Percentiles rank a stretch among this genome's conserved stretches.
Conservation (phyloP, 257 asterid genomes). For the Nicotiana knightiana region DNA sequence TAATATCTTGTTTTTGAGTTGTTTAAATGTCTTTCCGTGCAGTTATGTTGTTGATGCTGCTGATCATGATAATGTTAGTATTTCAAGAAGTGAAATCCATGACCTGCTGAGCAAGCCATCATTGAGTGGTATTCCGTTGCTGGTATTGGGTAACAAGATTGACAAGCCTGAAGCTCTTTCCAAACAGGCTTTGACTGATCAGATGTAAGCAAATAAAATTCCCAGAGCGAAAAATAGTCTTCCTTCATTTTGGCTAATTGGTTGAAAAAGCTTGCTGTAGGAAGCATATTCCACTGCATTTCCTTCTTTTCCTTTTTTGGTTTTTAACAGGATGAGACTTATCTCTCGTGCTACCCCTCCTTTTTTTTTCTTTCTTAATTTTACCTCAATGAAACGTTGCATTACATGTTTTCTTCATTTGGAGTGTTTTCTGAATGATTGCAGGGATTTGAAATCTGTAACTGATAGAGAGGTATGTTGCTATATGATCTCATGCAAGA, state of each 20-base stretch:
- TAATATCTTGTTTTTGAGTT: neutral
- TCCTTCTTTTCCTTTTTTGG: neutral
- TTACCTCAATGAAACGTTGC: neutral
- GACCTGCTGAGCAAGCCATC: conserved; percentile 91
- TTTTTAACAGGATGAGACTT: neutral
- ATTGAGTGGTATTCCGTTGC: conserved; percentile 83
- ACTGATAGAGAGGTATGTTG: conserved; percentile 96
- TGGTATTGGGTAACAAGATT: conserved; percentile 90
- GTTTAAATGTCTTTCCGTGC: conserved; percentile 15
- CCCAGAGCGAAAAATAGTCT: neutral
- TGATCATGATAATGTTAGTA: conserved; percentile 75
- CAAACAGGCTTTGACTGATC: conserved; percentile 80
- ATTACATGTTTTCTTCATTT: neutral
- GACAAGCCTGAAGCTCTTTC: conserved; percentile 81
- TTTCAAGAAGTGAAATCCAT: conserved; percentile 79
- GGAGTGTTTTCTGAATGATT: neutral
- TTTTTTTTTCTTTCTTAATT: neutral
- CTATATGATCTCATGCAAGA: conserved; percentile 97
- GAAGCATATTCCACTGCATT: neutral
- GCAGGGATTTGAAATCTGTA: conserved; percentile 79
- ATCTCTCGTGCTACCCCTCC: neutral
- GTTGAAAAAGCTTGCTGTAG: neutral
- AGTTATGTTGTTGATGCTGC: conserved; percentile 98
- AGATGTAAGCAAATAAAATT: conserved; percentile 52
- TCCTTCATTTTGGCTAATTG: neutral